Evolutionary conservation across 371 early-diverging fungal species (phyloP), one percentile per base, ranked within the genome.

Genomic region (Aphelidium insulamus): DNA sequence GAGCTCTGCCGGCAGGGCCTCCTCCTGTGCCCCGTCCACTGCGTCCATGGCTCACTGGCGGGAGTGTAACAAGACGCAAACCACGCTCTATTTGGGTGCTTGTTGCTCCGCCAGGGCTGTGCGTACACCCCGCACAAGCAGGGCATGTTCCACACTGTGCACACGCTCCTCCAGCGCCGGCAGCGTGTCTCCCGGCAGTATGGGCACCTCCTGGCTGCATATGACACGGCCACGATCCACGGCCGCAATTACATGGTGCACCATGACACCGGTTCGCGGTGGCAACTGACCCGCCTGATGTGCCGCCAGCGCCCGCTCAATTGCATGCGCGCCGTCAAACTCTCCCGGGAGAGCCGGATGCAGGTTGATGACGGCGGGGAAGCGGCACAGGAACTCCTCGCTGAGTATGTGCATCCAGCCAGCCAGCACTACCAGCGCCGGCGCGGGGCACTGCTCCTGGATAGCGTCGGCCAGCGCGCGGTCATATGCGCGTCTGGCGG

Each of bases 351-450:
- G 54, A 4, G 95, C 90, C 5, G 95, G 95, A 42, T 94, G 95
- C 38, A 94, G 54, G 53, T 94, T 94, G 56, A 94, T 80, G 41
- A 90, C 55, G 23, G 59, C 62, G 15, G 69, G 64, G 42, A 83
- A 78, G 29, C 49, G 34, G 10, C 64, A 52, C 32, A 94, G 47
- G 47, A 91, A 92, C 16, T 64, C 66, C 3, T 77, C 59, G 4
- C 79, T 77, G 29, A 94, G 60, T 38, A 94, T 91, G 47, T 87
- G 91, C 92, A 94, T 92, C 63, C 70, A 94, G 26, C 95, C 95
- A 7, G 92, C 95, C 22, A 91, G 61, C n/a, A 94, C 78, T 2
- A 90, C 52, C 19, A 84, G 51, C 39, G 77, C 76, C 0, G 80
- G 80, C n/a, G 54, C 45, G 33, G 39, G 38, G n/a, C 23, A 34